Evolutionary conservation across 129 eudicot species (phyloP).

Genomic region (Oenanthe sinensis): DNA sequence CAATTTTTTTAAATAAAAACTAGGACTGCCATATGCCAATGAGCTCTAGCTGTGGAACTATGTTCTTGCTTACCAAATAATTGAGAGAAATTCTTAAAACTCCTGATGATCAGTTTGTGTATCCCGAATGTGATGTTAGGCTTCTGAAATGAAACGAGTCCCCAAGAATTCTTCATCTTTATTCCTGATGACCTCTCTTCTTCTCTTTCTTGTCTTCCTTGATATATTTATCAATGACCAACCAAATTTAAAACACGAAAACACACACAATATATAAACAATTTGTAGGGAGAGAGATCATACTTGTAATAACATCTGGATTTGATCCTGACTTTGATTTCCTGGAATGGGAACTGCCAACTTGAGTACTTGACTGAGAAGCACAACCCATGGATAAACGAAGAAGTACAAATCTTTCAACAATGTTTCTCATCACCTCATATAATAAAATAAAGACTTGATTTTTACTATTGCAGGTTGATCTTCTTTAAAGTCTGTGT

Average conservation of each 20-base stretch:
- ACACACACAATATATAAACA: background rate
- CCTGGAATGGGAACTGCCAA: slow-evolving; percentile 23
- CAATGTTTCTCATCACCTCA: slow-evolving; percentile 35
- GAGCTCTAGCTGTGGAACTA: background rate
- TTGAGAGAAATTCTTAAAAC: slow-evolving; percentile 37
- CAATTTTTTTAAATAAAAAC: background rate
- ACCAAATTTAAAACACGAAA: background rate
- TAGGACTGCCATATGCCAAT: background rate
- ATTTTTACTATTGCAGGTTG: background rate
- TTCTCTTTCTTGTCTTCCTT: slow-evolving; percentile 14
- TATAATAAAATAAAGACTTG: slow-evolving; percentile 1
- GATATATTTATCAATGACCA: background rate
- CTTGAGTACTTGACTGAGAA: slow-evolving; percentile 33
- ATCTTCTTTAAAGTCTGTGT: background rate
- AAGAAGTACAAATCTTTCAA: slow-evolving; percentile 36
- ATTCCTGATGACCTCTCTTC: slow-evolving; percentile 27
- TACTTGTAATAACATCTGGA: slow-evolving; percentile 21
- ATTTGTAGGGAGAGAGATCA: slow-evolving; percentile 16
- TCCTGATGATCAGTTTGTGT: slow-evolving; percentile 34
- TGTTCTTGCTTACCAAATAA: slow-evolving; percentile 59
- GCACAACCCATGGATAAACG: slow-evolving; percentile 61
- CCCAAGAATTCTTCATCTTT: slow-evolving; percentile 34
- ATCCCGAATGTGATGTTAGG: slow-evolving; percentile 38
- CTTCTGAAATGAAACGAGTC: slow-evolving; percentile 24
- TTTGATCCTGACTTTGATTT: slow-evolving; percentile 17